phyloP scores from a whole-genome alignment of 176 grass and related monocot genomes.

The Alopecurus myosuroides region DNA sequence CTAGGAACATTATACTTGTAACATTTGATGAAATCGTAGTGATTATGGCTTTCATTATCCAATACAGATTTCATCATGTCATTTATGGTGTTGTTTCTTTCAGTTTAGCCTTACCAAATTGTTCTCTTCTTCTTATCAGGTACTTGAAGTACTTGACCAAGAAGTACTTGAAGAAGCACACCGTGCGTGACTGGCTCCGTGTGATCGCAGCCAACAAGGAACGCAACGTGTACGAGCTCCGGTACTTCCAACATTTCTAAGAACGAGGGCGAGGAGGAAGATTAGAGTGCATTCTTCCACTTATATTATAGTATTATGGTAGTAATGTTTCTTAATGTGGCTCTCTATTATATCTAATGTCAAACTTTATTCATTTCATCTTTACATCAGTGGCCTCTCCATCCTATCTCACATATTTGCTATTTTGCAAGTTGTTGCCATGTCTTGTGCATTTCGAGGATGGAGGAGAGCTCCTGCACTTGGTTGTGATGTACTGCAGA shows the following conservation, averaged over 20 bases:
- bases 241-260: slow-evolving; percentile 88
- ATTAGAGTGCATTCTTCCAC: slow-evolving; percentile 43
- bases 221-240: slow-evolving; percentile 58
- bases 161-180: slow-evolving; percentile 97
- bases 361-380: no score
- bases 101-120: neutral
- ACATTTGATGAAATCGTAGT: neutral
- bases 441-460: no score
- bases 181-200: slow-evolving; percentile 79
- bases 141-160: slow-evolving; percentile 92
- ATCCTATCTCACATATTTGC: no score
- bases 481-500: no score
- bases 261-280: slow-evolving; percentile 91
- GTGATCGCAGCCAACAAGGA: slow-evolving; percentile 90
- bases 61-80: neutral
- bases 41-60: neutral
- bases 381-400: no score
- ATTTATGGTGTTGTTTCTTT: neutral
- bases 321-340: no score
- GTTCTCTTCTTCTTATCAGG: slow-evolving; percentile 18
- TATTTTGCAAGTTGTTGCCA: no score
- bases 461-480: no score
- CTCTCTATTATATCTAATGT: no score
- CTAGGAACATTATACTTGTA: neutral
- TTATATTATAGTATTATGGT: no score